Percentiles rank a stretch among this genome's conserved stretches.
Conservation (phyloP, 2,329 filamentous ascomycete species). For the Thermomyces lanuginosus region DNA sequence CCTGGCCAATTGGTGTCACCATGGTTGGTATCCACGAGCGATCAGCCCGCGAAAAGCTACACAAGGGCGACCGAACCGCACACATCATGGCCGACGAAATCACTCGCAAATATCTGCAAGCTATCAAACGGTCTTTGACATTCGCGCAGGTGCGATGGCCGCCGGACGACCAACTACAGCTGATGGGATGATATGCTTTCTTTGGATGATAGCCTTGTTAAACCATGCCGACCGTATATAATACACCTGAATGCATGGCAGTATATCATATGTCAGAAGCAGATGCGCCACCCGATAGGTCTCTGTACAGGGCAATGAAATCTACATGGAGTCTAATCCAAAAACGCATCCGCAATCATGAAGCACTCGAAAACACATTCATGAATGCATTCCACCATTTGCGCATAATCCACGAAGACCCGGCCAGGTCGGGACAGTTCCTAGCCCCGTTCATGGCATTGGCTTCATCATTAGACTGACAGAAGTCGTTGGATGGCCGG, state of each 20-base stretch:
- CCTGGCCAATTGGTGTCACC: constrained; percentile 97
- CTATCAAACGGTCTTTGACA: constrained; percentile 89
- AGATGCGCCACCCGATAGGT: too few relatives aligned
- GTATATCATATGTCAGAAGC: too few relatives aligned
- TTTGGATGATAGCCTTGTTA: too few relatives aligned
- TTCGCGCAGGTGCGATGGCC: constrained; percentile 97
- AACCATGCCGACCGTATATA: too few relatives aligned
- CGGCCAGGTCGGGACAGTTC: neutral
- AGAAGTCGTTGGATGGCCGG: constrained; percentile 3
- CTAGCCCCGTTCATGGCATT: constrained; percentile 6
- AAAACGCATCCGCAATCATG: too few relatives aligned
- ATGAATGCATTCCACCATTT: constrained; percentile 5
- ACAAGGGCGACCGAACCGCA: constrained; percentile 62
- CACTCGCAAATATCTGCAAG: constrained; percentile 90
- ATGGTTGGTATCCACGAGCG: constrained; percentile 99
- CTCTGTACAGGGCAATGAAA: too few relatives aligned
- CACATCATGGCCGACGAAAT: constrained; percentile 96
- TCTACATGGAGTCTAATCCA: too few relatives aligned
- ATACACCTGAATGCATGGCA: too few relatives aligned
- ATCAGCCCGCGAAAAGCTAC: constrained; percentile 84
- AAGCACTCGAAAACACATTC: too few relatives aligned
- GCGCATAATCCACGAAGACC: too few relatives aligned
- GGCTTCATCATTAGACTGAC: constrained; percentile 1
- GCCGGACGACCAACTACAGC: constrained; percentile 74
- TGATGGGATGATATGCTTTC: too few relatives aligned